Conservation (phyloP, 345 rosid genomes). For the Erodium maritimum region DNA sequence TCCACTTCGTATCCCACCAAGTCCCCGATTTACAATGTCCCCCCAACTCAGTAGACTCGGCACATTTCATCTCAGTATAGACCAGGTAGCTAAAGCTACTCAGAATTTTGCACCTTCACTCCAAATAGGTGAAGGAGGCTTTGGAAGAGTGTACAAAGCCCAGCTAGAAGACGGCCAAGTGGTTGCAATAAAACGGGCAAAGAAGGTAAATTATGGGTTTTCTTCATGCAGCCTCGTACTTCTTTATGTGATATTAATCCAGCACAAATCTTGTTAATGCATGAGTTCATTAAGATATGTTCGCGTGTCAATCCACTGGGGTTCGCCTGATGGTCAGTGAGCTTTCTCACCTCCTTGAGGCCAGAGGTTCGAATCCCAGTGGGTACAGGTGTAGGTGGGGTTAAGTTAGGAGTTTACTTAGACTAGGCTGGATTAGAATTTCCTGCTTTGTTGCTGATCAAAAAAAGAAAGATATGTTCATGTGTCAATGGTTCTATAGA, state of each 20-base stretch:
- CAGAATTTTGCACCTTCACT: slow-evolving; percentile 42
- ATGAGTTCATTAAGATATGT: too few relatives aligned
- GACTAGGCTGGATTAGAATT: too few relatives aligned
- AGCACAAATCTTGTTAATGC: background rate
- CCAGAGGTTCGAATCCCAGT: too few relatives aligned
- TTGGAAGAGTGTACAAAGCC: slow-evolving; percentile 77
- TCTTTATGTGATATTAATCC: too few relatives aligned
- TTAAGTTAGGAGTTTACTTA: too few relatives aligned
- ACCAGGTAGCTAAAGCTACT: slow-evolving; percentile 55
- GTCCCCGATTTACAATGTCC: slow-evolving; percentile 70
- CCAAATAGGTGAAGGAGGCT: slow-evolving; percentile 82
- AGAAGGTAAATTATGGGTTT: slow-evolving; percentile 44
- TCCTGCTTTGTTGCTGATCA: too few relatives aligned
- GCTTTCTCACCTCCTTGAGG: too few relatives aligned
- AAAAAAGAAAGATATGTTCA: too few relatives aligned
- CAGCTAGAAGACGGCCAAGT: slow-evolving; percentile 51
- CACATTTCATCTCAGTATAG: slow-evolving; percentile 51
- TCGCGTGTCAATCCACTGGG: background rate
- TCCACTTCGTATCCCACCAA: slow-evolving; percentile 64
- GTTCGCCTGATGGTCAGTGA: too few relatives aligned
- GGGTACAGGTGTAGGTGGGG: too few relatives aligned
- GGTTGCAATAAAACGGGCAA: slow-evolving; percentile 93
- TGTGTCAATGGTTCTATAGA: background rate
- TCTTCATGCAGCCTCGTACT: background rate
- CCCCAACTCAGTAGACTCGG: slow-evolving; percentile 60